Base-by-base conservation (phyloP, 2,329 filamentous ascomycete species). In the Aspergillus quadrilineatus region DNA sequence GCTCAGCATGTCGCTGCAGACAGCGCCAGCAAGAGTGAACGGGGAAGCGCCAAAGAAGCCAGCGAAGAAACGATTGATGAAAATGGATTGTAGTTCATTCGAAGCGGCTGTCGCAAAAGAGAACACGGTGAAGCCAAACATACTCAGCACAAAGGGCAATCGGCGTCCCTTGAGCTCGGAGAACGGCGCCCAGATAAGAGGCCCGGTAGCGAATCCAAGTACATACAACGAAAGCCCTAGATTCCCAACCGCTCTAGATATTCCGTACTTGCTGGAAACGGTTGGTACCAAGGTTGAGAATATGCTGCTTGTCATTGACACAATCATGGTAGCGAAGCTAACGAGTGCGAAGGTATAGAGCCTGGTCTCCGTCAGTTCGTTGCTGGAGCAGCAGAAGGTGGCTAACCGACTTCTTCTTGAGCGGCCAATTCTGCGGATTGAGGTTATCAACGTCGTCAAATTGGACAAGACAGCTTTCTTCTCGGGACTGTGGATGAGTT, bases 101-200 rank as follows among this genome's bases (percentile, higher is more conserved):
- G 68, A 73, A 15, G 63, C 71, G 2, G 76, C 77, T 0, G 72
- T 72, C 4, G 72, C 75, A 39, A 79, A 74, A n/a, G 71, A 73
- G 63, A 79, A 78, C 3, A 77, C 53, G 2, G 64, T 73, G 17
- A 78, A 69, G 3, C 69, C 61, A 30, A 73, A 65, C 48, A 78
- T 67, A 7, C 72, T 67, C 6, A 72, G 69, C 4, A 77, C 62
- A 55, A 79, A 71, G 4, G 71, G 72, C 58, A 69, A 64, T 54
- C 74, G 74, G 32, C 77, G 69, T 2, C 77, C 77, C 57, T 75
- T 74, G 0, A 75, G 66, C 62, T 78, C 76, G 17, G 70, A 73
- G 12, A 73, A 63, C 0, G 76, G 75, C 7, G 73, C 76, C 69
- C 61, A 77, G 50, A 66, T 32, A 28, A 71, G 47, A 12, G 74